A percentile compares a stretch with the other conserved stretches of the same genome.
These are phyloP conservation scores for Potentilla sterilis DNA, from an alignment of 306 rosid genomes.

Conservation along the genomic window DNA sequence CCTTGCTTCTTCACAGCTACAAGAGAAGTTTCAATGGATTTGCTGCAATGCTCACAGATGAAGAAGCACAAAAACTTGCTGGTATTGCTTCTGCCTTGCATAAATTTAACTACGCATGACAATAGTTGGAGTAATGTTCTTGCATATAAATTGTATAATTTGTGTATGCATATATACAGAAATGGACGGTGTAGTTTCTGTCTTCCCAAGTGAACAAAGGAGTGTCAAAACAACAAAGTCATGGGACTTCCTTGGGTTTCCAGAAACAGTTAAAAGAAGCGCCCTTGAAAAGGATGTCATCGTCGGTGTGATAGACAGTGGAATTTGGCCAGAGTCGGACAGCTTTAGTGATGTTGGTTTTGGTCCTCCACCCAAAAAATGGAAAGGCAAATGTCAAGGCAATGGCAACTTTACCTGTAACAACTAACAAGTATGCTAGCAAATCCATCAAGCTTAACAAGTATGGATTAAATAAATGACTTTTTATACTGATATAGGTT, in stretches of 20 bases:
- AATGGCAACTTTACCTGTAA: conserved; percentile 37
- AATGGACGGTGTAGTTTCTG: conserved; percentile 21
- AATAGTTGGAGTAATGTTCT: neutral
- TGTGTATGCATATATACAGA: conserved; percentile 11
- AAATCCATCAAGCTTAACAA: neutral
- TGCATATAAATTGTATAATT: neutral
- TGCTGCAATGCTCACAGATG: conserved; percentile 32
- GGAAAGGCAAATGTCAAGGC: conserved; percentile 42
- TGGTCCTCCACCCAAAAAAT: conserved; percentile 45
- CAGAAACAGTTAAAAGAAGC: conserved; percentile 5
- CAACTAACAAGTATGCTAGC: conserved; percentile 39
- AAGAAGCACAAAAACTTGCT: conserved; percentile 38
- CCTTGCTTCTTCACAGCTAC: conserved; percentile 24
- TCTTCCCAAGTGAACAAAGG: conserved; percentile 18
- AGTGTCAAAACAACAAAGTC: conserved; percentile 40
- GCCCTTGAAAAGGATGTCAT: conserved; percentile 28
- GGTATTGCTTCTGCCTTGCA: conserved; percentile 15
- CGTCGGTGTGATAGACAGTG: conserved; percentile 36
- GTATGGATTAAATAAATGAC: neutral
- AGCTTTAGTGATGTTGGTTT: conserved; percentile 44
- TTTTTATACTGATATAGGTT: too few relatives aligned
- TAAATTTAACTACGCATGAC: neutral
- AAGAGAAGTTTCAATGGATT: conserved; percentile 43
- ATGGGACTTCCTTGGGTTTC: conserved; percentile 46
- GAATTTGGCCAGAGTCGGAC: conserved; percentile 46